A percentile compares a stretch with the other conserved stretches of the same genome.
phyloP scores from a whole-genome alignment of 2,329 filamentous ascomycete genomes.

The Pestalotiopsis fici region DNA sequence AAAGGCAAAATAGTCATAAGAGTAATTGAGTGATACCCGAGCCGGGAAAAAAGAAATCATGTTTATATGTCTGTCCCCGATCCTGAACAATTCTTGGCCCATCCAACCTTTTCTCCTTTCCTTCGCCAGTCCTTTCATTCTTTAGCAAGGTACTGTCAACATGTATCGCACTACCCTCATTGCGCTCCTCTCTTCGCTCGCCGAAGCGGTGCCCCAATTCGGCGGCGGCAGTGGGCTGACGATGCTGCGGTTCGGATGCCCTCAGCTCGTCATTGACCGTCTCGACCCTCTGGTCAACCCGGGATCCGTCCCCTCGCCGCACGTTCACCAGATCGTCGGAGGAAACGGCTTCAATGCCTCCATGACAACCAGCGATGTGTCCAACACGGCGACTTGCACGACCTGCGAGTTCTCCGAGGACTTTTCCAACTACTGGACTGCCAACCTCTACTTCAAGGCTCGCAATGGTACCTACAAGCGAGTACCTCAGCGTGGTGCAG shows the following conservation, averaged over 20 bases:
- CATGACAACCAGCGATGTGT: slow-evolving; percentile 25
- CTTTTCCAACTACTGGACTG: slow-evolving; percentile 30
- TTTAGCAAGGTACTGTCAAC: background rate
- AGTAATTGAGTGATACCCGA: background rate
- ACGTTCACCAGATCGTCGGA: slow-evolving; percentile 30
- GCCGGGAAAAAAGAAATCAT: too few species aligned
- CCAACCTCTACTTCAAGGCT: slow-evolving; percentile 25
- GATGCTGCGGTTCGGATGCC: slow-evolving; percentile 26
- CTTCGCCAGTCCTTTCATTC: background rate
- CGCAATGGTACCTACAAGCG: slow-evolving; percentile 29
- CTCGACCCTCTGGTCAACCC: slow-evolving; percentile 29
- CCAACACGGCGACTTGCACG: slow-evolving; percentile 23
- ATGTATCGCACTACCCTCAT: background rate
- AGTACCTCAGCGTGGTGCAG: slow-evolving; percentile 22
- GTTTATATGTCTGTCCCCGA: background rate
- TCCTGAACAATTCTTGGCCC: background rate
- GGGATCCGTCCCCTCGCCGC: slow-evolving; percentile 25
- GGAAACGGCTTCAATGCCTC: slow-evolving; percentile 30
- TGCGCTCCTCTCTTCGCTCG: background rate
- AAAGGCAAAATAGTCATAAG: background rate
- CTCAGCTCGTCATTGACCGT: slow-evolving; percentile 28
- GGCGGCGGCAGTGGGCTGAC: background rate
- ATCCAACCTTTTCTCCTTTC: background rate
- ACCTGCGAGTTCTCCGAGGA: slow-evolving; percentile 27
- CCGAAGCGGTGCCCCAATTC: background rate